phyloP scores from a whole-genome alignment of 805 yeast species.

The Kodamaea neixiangensis region DNA sequence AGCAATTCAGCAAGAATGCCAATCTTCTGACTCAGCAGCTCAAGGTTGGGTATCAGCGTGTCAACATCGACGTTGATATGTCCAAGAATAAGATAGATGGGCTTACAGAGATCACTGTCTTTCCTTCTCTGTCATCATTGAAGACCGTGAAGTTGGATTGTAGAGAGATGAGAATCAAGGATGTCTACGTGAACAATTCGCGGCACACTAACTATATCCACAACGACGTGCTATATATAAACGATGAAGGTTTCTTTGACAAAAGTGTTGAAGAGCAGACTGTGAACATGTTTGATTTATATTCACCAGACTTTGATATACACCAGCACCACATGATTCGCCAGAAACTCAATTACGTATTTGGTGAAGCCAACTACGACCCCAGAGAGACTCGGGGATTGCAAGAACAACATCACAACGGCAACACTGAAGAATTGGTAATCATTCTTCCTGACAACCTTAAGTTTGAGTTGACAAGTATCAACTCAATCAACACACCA shows the following conservation, averaged over 20 bases:
- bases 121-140: conserved; percentile 65
- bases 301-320: conserved; percentile 40
- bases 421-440: conserved; percentile 63
- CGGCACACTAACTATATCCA: conserved; percentile 56
- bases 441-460: conserved; percentile 67
- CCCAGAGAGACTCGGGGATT: conserved; percentile 19
- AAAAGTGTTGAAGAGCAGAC: conserved; percentile 25
- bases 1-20: not conserved
- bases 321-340: conserved; percentile 62
- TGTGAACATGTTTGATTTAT: conserved; percentile 43
- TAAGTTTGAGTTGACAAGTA: conserved; percentile 59
- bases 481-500: conserved; percentile 34
- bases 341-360: conserved; percentile 53
- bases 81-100: conserved; percentile 62
- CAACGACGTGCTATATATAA: conserved; percentile 51
- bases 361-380: conserved; percentile 47
- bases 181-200: conserved; percentile 60
- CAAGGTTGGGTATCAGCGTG: conserved; percentile 81
- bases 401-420: conserved; percentile 19
- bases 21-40: conserved; percentile 46
- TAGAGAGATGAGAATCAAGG: conserved; percentile 66
- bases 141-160: conserved; percentile 73
- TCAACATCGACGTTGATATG: conserved; percentile 77
- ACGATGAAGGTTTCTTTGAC: conserved; percentile 33
- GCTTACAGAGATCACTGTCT: conserved; percentile 76